Evolutionary conservation across 2,329 filamentous ascomycete genomes (phyloP).

Genomic region (Rhexocercosporidium sp.): DNA sequence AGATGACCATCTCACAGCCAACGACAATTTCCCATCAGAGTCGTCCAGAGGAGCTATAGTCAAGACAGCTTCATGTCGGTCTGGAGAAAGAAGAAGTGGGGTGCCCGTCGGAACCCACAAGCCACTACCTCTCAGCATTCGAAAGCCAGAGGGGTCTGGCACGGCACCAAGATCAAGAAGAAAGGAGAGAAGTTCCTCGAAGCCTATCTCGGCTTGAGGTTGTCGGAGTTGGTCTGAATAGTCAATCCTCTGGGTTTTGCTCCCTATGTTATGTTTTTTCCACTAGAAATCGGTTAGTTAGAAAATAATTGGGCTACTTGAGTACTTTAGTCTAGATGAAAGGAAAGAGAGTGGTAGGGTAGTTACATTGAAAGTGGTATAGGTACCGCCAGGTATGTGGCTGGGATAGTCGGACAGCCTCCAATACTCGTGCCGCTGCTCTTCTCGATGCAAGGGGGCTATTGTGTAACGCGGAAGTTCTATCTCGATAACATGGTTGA

Average conservation of each 20-base stretch:
- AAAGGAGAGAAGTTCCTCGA: slow-evolving; percentile 66
- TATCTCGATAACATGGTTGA: slow-evolving; percentile 70
- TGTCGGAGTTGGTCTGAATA: slow-evolving; percentile 57
- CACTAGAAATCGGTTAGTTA: slow-evolving; percentile 45
- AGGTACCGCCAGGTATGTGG: slow-evolving; percentile 62
- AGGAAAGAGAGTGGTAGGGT: not conserved
- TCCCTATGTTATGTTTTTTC: slow-evolving; percentile 65
- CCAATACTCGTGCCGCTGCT: slow-evolving; percentile 63
- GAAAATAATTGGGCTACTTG: not conserved
- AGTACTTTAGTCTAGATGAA: no score
- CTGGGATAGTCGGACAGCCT: slow-evolving; percentile 55
- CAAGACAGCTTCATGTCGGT: slow-evolving; percentile 54
- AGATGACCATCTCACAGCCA: slow-evolving; percentile 61
- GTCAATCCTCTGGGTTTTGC: slow-evolving; percentile 66
- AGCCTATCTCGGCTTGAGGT: slow-evolving; percentile 55
- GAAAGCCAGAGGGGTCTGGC: slow-evolving; percentile 63
- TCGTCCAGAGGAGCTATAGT: slow-evolving; percentile 61
- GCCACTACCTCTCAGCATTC: slow-evolving; percentile 59
- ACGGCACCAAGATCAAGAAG: slow-evolving; percentile 67
- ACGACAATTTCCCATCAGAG: slow-evolving; percentile 63
- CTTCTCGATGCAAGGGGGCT: slow-evolving; percentile 61
- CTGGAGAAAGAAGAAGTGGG: slow-evolving; percentile 58
- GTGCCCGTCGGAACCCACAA: slow-evolving; percentile 67
- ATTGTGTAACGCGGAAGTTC: slow-evolving; percentile 69
- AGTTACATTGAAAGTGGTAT: slow-evolving; percentile 63